Evolutionary conservation across 2,329 filamentous ascomycete genomes (phyloP).

Genomic region (Colletotrichum chrysophilum): DNA sequence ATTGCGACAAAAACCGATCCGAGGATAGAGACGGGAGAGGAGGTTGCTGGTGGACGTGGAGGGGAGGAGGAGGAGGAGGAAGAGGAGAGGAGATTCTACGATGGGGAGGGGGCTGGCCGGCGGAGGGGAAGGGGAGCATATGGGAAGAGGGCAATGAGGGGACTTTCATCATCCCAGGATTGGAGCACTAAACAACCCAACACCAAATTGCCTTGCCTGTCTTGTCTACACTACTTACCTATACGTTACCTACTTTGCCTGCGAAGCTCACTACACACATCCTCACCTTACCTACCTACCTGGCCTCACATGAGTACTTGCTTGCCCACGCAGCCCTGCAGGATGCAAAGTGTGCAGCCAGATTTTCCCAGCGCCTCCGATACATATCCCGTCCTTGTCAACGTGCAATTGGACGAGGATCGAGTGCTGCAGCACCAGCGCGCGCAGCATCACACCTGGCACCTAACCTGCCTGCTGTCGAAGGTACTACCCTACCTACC

Average conservation of each 20-base stretch:
- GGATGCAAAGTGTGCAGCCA: neutral
- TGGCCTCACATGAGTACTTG: neutral
- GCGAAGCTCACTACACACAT: neutral
- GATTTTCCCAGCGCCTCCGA: neutral
- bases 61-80: constrained; percentile 4
- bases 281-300: neutral
- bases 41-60: neutral
- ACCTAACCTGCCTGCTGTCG: neutral
- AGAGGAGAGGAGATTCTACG: constrained; percentile 12
- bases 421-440: neutral
- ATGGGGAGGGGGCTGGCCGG: constrained; percentile 10
- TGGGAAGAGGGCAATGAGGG: constrained; percentile 25
- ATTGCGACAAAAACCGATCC: constrained; percentile 23
- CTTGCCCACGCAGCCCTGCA: neutral
- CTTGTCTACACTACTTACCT: neutral
- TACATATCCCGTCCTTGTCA: neutral
- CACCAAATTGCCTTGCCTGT: neutral
- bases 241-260: neutral
- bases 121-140: constrained; percentile 12
- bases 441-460: neutral
- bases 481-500: neutral
- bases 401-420: neutral
- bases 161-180: constrained; percentile 24
- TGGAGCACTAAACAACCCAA: neutral
- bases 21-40: neutral